Evolutionary conservation across 2,329 filamentous ascomycete genomes (phyloP), one percentile per base, ranked within the genome.

Genomic region (Teratosphaeria epicoccoides): DNA sequence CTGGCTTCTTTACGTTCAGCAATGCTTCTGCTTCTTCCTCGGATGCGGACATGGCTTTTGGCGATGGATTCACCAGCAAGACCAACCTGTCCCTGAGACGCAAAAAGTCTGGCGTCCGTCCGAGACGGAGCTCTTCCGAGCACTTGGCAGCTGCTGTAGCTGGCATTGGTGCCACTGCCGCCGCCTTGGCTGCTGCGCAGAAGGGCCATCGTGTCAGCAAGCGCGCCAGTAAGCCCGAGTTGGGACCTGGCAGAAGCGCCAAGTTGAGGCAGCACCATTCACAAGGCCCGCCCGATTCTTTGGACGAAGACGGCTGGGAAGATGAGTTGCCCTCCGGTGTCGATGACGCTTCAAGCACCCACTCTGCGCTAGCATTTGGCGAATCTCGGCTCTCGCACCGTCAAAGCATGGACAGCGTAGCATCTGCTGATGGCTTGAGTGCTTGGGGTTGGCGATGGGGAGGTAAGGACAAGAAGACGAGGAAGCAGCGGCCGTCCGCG

Each of bases 401-500:
- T 33, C 66, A 73, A 56, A 80, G 77, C 53, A 66, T 69, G 37
- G 77, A 79, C 47, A 80, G 78, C 10, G 66, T 79, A 1, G 71
- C 67, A 24, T 80, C 77, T 23, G 76, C 74, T 23, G 59, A 61
- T 29, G 63, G 61, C 10, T 53, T 66, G 28, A 59, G 64, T 43
- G 79, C 78, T 60, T 83, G 79, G 80, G 71, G 74, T 24, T 83
- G 80, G 79, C 71, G 77, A 53, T 82, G 79, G 77, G 76, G 78
- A 26, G 74, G 71, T 54, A 73, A 75, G 57, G 58, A 65, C 50
- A 65, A 72, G 60, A 76, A 74, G 70, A 67, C 67, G 56, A 49
- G 52, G 20, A 52, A 46, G 23, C 51, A 54, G 33, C 52, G 51
- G 2, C 53, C 49, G 14, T 47, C 54, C n/a, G 24, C 49, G 3